phyloP scores from a whole-genome alignment of 73 alveolate species.

The Paramecium biaurelia region DNA sequence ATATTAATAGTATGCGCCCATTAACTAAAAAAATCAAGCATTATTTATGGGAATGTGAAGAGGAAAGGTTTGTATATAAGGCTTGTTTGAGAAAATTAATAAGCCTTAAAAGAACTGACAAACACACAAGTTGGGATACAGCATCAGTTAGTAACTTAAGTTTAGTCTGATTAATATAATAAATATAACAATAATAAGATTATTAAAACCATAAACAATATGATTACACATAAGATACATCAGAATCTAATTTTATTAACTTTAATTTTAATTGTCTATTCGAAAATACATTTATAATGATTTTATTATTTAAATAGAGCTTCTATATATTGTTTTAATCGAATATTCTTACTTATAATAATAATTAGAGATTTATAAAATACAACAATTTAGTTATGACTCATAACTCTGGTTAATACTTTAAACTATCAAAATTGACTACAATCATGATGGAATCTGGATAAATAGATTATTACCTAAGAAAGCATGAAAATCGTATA shows the following conservation, averaged over 20 bases:
- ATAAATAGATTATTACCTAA: not conserved
- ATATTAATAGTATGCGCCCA: slow-evolving; percentile 53
- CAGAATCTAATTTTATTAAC: not conserved
- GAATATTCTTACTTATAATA: not conserved
- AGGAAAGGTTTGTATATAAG: slow-evolving; percentile 86
- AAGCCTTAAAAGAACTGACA: slow-evolving; percentile 69
- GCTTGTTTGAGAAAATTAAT: slow-evolving; percentile 87
- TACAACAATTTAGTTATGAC: not conserved
- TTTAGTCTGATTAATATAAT: slow-evolving; percentile 58
- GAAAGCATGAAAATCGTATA: not conserved
- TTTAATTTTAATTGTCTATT: not conserved
- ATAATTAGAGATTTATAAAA: not conserved
- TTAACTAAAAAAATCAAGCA: slow-evolving; percentile 74
- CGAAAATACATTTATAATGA: too few species aligned
- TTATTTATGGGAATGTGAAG: slow-evolving; percentile 89
- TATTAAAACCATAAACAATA: not conserved
- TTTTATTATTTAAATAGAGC: too few species aligned
- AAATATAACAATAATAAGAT: not conserved
- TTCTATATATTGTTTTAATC: too few species aligned
- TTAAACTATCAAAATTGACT: not conserved
- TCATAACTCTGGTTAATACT: not conserved
- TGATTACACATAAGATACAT: not conserved
- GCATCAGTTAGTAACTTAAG: slow-evolving; percentile 81
- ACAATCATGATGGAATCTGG: not conserved
- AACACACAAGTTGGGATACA: slow-evolving; percentile 86